These are phyloP conservation scores for Aquilaria malaccensis DNA, from an alignment of 345 rosid genomes.

Conservation along the genomic window DNA sequence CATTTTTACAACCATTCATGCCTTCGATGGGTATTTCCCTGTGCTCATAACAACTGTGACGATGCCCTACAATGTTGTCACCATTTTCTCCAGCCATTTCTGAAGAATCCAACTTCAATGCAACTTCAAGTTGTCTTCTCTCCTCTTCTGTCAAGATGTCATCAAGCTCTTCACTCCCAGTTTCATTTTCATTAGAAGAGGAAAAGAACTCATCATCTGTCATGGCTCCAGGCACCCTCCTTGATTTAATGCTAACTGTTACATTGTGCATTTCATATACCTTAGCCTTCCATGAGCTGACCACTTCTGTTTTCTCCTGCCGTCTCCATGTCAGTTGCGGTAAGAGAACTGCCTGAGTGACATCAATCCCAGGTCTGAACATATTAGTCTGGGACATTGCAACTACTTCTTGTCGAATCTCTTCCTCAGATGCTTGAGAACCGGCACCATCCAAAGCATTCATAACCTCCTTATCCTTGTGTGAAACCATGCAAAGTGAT, in stretches of 20 bases:
- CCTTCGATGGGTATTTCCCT: slow-evolving; percentile 79
- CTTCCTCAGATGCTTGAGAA: slow-evolving; percentile 73
- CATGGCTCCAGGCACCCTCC: slow-evolving; percentile 92
- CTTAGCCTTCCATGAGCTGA: slow-evolving; percentile 88
- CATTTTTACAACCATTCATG: slow-evolving; percentile 36
- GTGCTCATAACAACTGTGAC: slow-evolving; percentile 64
- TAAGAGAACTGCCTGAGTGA: slow-evolving; percentile 79
- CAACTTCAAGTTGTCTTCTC: slow-evolving; percentile 81
- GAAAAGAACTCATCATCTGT: slow-evolving; percentile 84
- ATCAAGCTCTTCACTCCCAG: slow-evolving; percentile 70
- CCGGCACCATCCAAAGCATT: slow-evolving; percentile 94
- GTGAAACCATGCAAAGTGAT: slow-evolving; percentile 80
- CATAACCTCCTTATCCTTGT: slow-evolving; percentile 92
- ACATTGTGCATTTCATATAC: slow-evolving; percentile 99
- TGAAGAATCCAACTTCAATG: slow-evolving; percentile 70
- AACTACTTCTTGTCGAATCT: slow-evolving; percentile 78
- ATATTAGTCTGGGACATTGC: slow-evolving; percentile 88
- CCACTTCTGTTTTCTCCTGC: slow-evolving; percentile 86
- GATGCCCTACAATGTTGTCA: slow-evolving; percentile 45
- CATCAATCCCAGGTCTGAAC: slow-evolving; percentile 95
- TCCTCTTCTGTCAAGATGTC: slow-evolving; percentile 84
- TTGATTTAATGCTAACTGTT: slow-evolving; percentile 86
- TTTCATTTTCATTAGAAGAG: slow-evolving; percentile 64
- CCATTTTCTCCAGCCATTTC: slow-evolving; percentile 47
- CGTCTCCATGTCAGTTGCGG: slow-evolving; percentile 95